Base-by-base conservation (phyloP, 2,329 filamentous ascomycete species). In the Parastagonospora avenae region DNA sequence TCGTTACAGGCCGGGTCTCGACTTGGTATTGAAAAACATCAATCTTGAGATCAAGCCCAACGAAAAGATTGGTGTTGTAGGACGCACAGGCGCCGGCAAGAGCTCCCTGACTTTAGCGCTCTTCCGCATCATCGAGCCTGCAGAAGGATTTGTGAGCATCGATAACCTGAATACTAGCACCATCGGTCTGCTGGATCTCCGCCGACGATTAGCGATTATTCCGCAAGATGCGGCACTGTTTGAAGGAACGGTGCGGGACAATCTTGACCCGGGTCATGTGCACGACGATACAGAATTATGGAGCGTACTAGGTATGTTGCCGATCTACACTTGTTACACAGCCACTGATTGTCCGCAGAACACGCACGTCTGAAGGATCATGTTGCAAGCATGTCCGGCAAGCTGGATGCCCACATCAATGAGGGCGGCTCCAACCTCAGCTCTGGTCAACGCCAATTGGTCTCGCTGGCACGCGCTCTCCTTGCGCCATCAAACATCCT, bases 391-490 rank as follows among this genome's bases (percentile, higher is more conserved):
- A 95, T 99, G 92, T 84, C 88, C 38, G 92, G 92, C 57, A 90
- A 92, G 62, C 83, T 99, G 14, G 94, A 97, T 76, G 91, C 93
- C 42, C 88, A 84, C 71, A 87, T 99, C 57, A 83, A 96, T 66
- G 95, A 99, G 89, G 94, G 90, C 82, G 94, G 94, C 48, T 96
- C 92, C 52, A 99, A 99, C 73, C 83, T 99, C 50, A 97, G 92
- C 50, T 89, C 95, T 72, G 94, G 94, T 42, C 95, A 99, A 76
- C 87, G 93, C 46, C 94, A 99, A 76, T 86, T 99, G 52, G 84
- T 99, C 45, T 97, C 92, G 14, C 83, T 99, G 39, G 94, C 95
- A 35, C 91, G 94, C 42, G 95, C 95, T 27, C 85, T 99, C 73
- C 83, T 99, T 41, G 95, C 93, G 5, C 94, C 94, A 11, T 96